These are phyloP conservation scores for Arthrobotrys sphaeroides DNA, from an alignment of 2,329 filamentous ascomycete species.

Conservation along the genomic window DNA sequence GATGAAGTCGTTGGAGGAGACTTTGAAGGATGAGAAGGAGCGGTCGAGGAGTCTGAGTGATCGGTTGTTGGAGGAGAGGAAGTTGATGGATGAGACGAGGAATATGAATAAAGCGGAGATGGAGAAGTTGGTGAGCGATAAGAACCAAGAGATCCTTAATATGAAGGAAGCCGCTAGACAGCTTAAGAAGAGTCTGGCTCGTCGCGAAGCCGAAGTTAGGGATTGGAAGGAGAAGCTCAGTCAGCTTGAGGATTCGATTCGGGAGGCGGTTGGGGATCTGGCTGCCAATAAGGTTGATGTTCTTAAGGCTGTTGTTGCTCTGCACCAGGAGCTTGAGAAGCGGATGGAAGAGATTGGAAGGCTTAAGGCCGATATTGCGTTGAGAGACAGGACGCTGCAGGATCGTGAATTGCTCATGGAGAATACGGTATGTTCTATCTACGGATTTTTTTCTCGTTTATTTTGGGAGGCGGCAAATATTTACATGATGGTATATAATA, in stretches of 20 bases:
- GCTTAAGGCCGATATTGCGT: constrained; percentile 78
- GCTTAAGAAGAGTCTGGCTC: constrained; percentile 82
- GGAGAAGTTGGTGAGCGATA: constrained; percentile 89
- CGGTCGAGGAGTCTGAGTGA: constrained; percentile 62
- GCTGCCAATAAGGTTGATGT: constrained; percentile 86
- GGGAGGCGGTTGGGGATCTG: constrained; percentile 85
- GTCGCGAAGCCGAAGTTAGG: constrained; percentile 84
- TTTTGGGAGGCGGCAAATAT: background rate
- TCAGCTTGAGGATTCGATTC: constrained; percentile 87
- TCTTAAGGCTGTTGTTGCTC: constrained; percentile 83
- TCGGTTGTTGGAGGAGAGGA: constrained; percentile 70
- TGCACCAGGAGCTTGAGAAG: constrained; percentile 86
- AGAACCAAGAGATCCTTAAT: constrained; percentile 81
- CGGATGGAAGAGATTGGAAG: constrained; percentile 83
- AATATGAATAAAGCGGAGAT: constrained; percentile 78
- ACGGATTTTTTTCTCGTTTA: background rate
- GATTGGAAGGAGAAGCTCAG: constrained; percentile 91
- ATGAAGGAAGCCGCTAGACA: constrained; percentile 86
- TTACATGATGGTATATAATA: constrained; percentile 66
- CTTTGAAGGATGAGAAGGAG: constrained; percentile 84
- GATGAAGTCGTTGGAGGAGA: constrained; percentile 79
- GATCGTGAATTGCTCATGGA: constrained; percentile 89
- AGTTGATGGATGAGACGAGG: constrained; percentile 84
- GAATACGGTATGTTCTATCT: constrained; percentile 56
- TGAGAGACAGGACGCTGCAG: constrained; percentile 89